Evolutionary conservation across 345 rosid genomes (phyloP), one percentile per base, ranked within the genome.

Genomic region (Aurinia saxatilis): DNA sequence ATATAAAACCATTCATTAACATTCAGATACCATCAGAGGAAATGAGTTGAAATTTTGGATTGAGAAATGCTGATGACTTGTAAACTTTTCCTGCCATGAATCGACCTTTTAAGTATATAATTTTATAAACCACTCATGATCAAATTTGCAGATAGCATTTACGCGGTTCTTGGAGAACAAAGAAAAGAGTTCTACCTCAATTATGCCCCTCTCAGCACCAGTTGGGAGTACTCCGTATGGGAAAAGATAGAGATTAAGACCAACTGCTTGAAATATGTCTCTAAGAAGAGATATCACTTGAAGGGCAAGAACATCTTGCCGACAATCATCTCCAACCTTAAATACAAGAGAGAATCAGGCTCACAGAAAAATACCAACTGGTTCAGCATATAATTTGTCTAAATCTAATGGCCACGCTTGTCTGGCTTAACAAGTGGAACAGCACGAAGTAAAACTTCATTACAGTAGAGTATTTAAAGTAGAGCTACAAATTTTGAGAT

Each of bases 141-240:
- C 4, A 27, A 27, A 27, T 27, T 27, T 27, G 7, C 31, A 6
- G 31, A 27, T 0, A 2, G 31, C 31, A 7, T 27, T 27, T 27
- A 27, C 6, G 7, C 6, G 7, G 31, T 27, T 27, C 31, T 27
- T 27, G 6, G 6, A 27, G 5, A 27, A n/a, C n/a, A n/a, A 6
- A 5, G 31, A 27, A 27, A 8, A 14, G 19, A 39, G 61, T 25
- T 44, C 65, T 71, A 93, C 99, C 96, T 93, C 99, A 66, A 93
- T 82, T 38, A 93, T 90, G 38, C 99, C 99, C 77, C 85, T 90
- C 77, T 81, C 97, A 2, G 86, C 86, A 29, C 96, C 99, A 34
- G 99, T 93, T 57, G 99, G 99, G 72, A 93, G 96, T 75, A 93
- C 99, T 76, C 95, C 97, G 70, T 93, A 93, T 60, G 99, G 99